Evolutionary conservation across 2,329 filamentous ascomycete species (phyloP), one percentile per base, ranked within the genome.

Genomic region (Stagonosporopsis chrysanthemi): DNA sequence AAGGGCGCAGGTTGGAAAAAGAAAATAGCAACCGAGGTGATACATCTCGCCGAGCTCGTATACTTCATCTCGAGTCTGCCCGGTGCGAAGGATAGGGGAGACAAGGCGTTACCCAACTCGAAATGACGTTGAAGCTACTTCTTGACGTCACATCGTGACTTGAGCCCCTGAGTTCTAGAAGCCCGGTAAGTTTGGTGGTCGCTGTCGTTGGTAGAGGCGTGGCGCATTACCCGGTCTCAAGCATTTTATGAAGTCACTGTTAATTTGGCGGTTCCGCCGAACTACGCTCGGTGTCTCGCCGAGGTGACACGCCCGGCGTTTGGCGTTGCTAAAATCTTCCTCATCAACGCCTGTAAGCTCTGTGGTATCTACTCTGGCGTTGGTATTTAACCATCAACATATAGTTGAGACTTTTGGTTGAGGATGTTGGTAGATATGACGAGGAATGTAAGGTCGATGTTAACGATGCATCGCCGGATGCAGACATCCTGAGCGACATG

Each of bases 261-360:
- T 43, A 52, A 47, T 57, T 7, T 52, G 48, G 54, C 36, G 38
- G 48, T 38, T 29, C 12, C 24, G 28, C 54, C 54, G 48, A 57
- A 48, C 22, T 17, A 24, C 19, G 48, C 39, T 52, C 54, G 54
- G 48, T 17, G 33, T 28, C 24, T 48, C 24, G 43, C 48, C 54
- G 54, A 52, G 39, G 22, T 52, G 54, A 52, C 43, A 57, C 54
- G 19, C 36, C 31, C 12, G 48, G 31, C 19, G 54, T 52, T 52
- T 57, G 43, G 26, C 6, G 6, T 42, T n/a, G 4, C 2, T 1
- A 6, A 9, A 15, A 42, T 23, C 17, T 19, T 40, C 19, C 14
- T 44, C 40, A 22, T 22, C 19, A 8, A 40, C 45, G 38, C 6
- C 9, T 40, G 22, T 12, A 40, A 19, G 38, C 35, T 12, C 35